Conservation (phyloP, 768 basidiomycete genomes). For the Leccinum longicurvipes region DNA sequence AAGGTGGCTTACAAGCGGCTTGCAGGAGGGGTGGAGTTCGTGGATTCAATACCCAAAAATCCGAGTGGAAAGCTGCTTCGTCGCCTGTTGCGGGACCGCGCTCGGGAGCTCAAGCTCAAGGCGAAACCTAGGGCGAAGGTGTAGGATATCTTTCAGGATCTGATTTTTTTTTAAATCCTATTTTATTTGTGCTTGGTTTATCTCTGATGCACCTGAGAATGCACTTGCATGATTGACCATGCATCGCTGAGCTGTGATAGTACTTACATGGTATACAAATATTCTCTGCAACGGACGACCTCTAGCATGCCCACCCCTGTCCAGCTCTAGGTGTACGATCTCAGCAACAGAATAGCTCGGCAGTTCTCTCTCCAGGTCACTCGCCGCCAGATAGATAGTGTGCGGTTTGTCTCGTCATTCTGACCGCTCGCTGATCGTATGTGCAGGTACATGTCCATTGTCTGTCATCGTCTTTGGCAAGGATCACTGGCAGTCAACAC, state of each 20-base stretch:
- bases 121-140: slow-evolving; percentile 23
- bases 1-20: slow-evolving; percentile 58
- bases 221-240: slow-evolving; percentile 90
- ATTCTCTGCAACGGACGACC: too few relatives aligned
- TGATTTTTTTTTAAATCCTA: slow-evolving; percentile 24
- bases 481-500: too few relatives aligned
- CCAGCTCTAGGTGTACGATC: too few relatives aligned
- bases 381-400: slow-evolving; percentile 87
- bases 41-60: slow-evolving; percentile 54
- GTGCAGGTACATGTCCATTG: slow-evolving; percentile 86
- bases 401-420: slow-evolving; percentile 59
- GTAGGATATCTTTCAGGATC: too few relatives aligned
- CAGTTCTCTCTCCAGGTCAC: slow-evolving; percentile 77
- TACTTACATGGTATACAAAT: too few relatives aligned
- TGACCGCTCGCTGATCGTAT: slow-evolving; percentile 6
- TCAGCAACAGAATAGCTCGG: slow-evolving; percentile 82
- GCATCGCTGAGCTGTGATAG: too few relatives aligned
- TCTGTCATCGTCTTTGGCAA: slow-evolving; percentile 83
- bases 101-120: slow-evolving; percentile 31
- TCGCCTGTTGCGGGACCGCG: slow-evolving; percentile 48
- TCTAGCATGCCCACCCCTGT: too few relatives aligned
- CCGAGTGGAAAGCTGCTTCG: too few relatives aligned
- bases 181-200: slow-evolving; percentile 4
- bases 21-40: slow-evolving; percentile 55
- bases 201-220: too few relatives aligned